Evolutionary conservation across 2,329 filamentous ascomycete species (phyloP).

Genomic region (Paraphoma sp.): DNA sequence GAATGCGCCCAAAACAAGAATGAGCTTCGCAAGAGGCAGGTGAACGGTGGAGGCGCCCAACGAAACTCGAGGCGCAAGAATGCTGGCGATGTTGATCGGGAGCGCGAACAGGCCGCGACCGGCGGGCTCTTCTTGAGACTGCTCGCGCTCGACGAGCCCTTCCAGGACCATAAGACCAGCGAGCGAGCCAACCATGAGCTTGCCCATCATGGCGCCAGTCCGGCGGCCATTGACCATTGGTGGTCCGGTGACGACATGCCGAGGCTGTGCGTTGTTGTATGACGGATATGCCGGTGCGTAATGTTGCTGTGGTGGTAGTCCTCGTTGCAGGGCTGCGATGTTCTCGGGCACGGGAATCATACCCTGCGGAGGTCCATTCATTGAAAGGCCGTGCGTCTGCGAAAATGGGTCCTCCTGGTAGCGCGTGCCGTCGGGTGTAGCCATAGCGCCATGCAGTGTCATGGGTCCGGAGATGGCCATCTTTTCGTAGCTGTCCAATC

Average conservation of each 20-base stretch:
- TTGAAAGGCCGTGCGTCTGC: constrained; percentile 29
- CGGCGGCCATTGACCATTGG: constrained; percentile 51
- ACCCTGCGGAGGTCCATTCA: constrained; percentile 45
- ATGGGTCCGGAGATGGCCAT: constrained; percentile 66
- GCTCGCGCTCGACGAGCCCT: constrained; percentile 70
- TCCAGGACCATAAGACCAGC: constrained; percentile 92
- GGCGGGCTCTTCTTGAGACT: constrained; percentile 56
- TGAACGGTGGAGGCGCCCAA: constrained; percentile 38
- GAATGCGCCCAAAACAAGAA: constrained; percentile 59
- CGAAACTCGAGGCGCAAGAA: constrained; percentile 42
- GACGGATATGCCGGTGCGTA: constrained; percentile 46
- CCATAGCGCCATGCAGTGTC: constrained; percentile 41
- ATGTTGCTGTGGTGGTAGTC: constrained; percentile 45
- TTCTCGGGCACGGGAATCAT: constrained; percentile 53
- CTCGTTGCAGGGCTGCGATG: constrained; percentile 49
- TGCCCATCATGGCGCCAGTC: constrained; percentile 64
- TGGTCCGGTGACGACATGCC: constrained; percentile 29
- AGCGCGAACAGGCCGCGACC: constrained; percentile 52
- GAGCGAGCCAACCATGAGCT: constrained; percentile 91
- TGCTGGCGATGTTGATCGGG: constrained; percentile 43
- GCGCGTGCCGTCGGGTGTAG: constrained; percentile 44
- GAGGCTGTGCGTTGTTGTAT: constrained; percentile 33
- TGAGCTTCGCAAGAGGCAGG: constrained; percentile 57
- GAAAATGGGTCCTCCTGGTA: constrained; percentile 48
- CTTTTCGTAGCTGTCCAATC: constrained; percentile 71